Base-by-base conservation (phyloP, 768 basidiomycete species). In the Pleurotus eryngii region DNA sequence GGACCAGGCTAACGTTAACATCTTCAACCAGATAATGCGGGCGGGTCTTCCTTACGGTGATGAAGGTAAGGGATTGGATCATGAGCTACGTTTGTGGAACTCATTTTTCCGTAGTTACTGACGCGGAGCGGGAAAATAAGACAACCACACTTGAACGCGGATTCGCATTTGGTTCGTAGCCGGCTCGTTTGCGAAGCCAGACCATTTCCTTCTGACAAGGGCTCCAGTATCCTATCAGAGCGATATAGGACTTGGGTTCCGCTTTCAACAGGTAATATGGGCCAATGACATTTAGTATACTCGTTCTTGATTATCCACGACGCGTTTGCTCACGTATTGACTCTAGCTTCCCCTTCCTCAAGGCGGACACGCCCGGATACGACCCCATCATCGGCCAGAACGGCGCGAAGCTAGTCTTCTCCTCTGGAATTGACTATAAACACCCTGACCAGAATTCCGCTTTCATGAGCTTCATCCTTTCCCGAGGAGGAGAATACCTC, bases 1-100 rank as follows among this genome's bases (percentile, higher is more conserved):
- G 38, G 61, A 64, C 55, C 59, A 64, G 63, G 42, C 26, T 38
- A n/a, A 58, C 30, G 20, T 55, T 0, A 55, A 27, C 26, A 22
- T 42, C 38, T n/a, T 1, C 12, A 63, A 62, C 43, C 63, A 65
- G 50, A 67, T 74, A 30, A 62, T 74, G 4, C 68, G 72, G 18
- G 60, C 64, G 7, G 70, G 70, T 18, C 71, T 71, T 59, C 73
- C 74, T 4, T 75, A 73, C 49, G 74, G 75, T 2, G 59, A 59
- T 0, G 60, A 63, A 50, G 61, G 63, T 61, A 11, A 1, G 9
- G 30, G 30, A 35, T 11, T 11, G 11, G 3, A 35, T 35, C 30
- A 35, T 35, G 9, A 9, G 2, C 11, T 35, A 35, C 30, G 11
- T 9, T 3, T 35, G 11, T 35, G 38, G 12, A 17, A 35, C 4